phyloP scores from a whole-genome alignment of 169 alveolate species.

The Cryptosporidium bovis region DNA sequence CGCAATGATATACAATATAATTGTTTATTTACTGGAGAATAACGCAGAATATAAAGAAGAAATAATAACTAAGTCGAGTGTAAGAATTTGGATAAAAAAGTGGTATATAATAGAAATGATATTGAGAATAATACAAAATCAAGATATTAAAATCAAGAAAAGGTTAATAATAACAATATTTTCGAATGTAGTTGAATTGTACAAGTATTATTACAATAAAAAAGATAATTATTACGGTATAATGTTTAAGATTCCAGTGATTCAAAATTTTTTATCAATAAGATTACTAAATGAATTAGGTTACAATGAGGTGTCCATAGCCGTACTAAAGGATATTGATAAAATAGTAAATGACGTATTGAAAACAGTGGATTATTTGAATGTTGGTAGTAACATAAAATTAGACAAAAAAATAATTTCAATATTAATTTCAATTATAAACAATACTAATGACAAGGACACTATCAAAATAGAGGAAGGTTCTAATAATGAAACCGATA shows the following conservation, averaged over 20 bases:
- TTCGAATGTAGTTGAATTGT: slow-evolving; percentile 12
- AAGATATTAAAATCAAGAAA: not conserved
- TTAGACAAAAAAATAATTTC: too few relatives aligned
- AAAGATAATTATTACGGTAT: not conserved
- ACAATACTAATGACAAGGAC: not conserved
- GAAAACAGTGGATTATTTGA: not conserved
- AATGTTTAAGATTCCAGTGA: slow-evolving; percentile 31
- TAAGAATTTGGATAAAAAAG: slow-evolving; percentile 34
- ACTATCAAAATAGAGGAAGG: not conserved
- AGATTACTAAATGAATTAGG: not conserved
- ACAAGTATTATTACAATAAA: not conserved
- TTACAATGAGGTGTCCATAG: not conserved
- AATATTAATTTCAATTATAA: too few relatives aligned
- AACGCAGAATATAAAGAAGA: not conserved
- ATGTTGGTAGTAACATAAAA: too few relatives aligned
- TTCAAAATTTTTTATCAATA: slow-evolving; percentile 31
- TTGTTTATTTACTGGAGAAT: not conserved
- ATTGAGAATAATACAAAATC: not conserved
- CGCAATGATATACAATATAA: not conserved
- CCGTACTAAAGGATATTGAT: not conserved
- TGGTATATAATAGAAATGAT: slow-evolving; percentile 42
- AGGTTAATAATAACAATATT: slow-evolving; percentile 2
- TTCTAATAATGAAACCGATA: not conserved
- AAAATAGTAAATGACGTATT: not conserved
- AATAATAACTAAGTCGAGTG: not conserved